phyloP scores from a whole-genome alignment of 257 asterid species.

The Osmanthus fragrans region DNA sequence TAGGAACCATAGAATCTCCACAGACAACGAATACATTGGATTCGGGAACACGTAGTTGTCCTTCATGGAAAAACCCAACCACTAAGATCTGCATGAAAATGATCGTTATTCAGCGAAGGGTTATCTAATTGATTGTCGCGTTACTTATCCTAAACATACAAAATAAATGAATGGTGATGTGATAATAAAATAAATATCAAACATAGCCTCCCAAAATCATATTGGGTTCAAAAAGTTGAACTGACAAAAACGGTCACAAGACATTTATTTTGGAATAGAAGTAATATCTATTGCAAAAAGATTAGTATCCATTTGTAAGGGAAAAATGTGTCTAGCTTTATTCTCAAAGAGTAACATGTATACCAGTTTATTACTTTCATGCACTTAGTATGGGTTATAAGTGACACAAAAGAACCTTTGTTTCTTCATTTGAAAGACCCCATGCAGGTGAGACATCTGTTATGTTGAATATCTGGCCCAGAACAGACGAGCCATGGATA shows the following conservation, averaged over 20 bases:
- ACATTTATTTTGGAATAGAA: background rate
- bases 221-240: background rate
- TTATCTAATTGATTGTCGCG: background rate
- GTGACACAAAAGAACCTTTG: conserved; percentile 60
- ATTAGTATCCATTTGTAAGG: background rate
- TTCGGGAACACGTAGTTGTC: conserved; percentile 38
- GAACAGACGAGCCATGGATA: conserved; percentile 32
- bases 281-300: conserved; percentile 8
- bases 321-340: conserved; percentile 12
- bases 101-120: conserved; percentile 17
- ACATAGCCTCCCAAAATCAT: background rate
- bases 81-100: conserved; percentile 70
- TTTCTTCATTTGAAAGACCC: conserved; percentile 79
- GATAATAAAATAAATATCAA: background rate
- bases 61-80: conserved; percentile 63
- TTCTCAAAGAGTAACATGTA: conserved; percentile 21
- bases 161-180: background rate
- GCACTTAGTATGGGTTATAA: conserved; percentile 8
- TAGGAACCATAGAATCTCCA: conserved; percentile 62
- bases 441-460: conserved; percentile 79
- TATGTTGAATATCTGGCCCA: conserved; percentile 58
- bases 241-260: background rate
- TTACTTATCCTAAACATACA: background rate
- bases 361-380: background rate
- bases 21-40: conserved; percentile 63